Evolutionary conservation across 129 eudicot species (phyloP).

Genomic region (Centella asiatica): DNA sequence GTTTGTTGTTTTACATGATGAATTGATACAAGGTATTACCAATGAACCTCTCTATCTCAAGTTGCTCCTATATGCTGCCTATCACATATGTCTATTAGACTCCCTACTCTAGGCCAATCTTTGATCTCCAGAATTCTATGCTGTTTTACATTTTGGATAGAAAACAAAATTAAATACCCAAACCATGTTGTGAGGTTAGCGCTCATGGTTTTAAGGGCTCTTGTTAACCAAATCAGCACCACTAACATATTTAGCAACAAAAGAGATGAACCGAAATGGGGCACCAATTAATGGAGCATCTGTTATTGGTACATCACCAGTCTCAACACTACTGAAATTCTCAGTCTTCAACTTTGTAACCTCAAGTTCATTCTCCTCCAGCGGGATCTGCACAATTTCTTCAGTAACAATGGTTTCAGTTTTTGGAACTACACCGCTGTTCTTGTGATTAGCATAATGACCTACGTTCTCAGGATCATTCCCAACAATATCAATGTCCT

Average conservation of each 20-base stretch:
- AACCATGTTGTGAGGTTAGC: conserved; percentile 1
- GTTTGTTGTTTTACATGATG: conserved; percentile 5
- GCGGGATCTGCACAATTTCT: conserved; percentile 81
- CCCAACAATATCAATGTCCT: conserved; percentile 13
- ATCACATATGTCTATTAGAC: neutral
- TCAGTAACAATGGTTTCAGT: conserved; percentile 40
- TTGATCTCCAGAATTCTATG: neutral
- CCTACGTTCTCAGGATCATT: neutral
- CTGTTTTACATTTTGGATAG: neutral
- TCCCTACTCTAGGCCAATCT: neutral
- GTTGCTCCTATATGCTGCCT: conserved; percentile 5
- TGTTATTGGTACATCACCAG: conserved; percentile 39
- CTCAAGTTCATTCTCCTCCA: conserved; percentile 44
- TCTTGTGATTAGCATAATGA: conserved; percentile 14
- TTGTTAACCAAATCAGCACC: conserved; percentile 89
- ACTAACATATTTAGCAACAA: conserved; percentile 81
- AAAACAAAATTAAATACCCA: neutral
- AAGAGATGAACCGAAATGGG: conserved; percentile 83
- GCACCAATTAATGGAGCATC: conserved; percentile 94
- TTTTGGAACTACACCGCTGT: conserved; percentile 17
- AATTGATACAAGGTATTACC: conserved; percentile 1
- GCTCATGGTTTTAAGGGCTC: conserved; percentile 12
- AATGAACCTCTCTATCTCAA: neutral
- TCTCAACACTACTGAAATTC: conserved; percentile 16
- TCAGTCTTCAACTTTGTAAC: conserved; percentile 12